Evolutionary conservation across 148 eudicot species (phyloP).

Genomic region (Selenicereus undatus): DNA sequence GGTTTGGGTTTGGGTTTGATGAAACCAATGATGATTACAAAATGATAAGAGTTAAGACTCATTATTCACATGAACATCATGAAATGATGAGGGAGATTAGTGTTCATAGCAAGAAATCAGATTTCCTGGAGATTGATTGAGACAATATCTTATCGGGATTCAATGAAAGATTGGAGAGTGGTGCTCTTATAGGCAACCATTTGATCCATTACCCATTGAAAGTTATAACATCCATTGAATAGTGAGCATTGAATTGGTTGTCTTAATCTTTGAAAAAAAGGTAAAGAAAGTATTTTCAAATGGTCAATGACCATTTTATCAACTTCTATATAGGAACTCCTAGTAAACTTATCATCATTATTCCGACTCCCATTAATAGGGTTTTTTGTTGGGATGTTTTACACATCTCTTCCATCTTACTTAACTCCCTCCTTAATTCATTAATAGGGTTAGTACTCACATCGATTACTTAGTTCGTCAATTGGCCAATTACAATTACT

Average conservation of each 20-base stretch:
- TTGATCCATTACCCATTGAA: constrained; percentile 22
- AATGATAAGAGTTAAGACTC: not conserved
- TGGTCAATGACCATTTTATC: too few relatives aligned
- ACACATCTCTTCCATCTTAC: too few relatives aligned
- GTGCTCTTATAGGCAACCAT: constrained; percentile 4
- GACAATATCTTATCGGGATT: not conserved
- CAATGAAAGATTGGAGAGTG: not conserved
- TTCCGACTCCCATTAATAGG: too few relatives aligned
- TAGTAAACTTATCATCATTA: too few relatives aligned
- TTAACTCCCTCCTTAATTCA: too few relatives aligned
- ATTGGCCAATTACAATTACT: too few relatives aligned
- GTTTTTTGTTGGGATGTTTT: too few relatives aligned
- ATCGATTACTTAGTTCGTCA: too few relatives aligned
- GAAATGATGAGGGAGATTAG: not conserved
- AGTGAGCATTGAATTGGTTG: not conserved
- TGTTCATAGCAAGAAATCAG: not conserved
- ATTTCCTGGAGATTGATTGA: not conserved
- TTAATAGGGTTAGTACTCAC: too few relatives aligned
- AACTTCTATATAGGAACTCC: too few relatives aligned
- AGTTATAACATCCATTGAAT: not conserved
- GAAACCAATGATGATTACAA: constrained; percentile 14
- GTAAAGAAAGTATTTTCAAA: too few relatives aligned
- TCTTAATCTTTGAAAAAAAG: not conserved
- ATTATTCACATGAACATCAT: not conserved
- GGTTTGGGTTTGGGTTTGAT: constrained; percentile 24